Conservation (phyloP, 2,329 filamentous ascomycete genomes). For the Trichoderma lentiforme region DNA sequence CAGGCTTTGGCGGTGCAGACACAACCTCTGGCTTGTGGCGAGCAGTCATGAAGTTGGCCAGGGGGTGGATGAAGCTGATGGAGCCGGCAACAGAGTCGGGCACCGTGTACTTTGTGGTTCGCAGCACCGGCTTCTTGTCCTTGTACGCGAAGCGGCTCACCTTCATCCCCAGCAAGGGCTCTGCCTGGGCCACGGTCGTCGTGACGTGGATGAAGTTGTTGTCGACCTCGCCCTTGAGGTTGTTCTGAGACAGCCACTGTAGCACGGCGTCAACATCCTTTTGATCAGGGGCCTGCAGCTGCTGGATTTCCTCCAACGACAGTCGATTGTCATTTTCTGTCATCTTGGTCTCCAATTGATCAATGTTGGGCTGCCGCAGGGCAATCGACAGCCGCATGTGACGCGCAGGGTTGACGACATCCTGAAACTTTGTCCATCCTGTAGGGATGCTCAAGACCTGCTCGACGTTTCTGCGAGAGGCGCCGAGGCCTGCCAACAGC, state of each 20-base stretch:
- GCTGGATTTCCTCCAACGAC: constrained; percentile 34
- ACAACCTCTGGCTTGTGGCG: constrained; percentile 28
- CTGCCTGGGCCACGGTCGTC: constrained; percentile 38
- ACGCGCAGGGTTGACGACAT: constrained; percentile 25
- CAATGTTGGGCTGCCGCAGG: constrained; percentile 31
- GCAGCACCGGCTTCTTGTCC: constrained; percentile 37
- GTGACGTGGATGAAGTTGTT: constrained; percentile 44
- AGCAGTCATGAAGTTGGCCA: constrained; percentile 49
- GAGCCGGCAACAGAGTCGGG: constrained; percentile 37
- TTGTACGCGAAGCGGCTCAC: constrained; percentile 43
- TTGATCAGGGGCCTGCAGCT: constrained; percentile 35
- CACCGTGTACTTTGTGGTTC: constrained; percentile 44
- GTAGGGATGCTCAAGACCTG: constrained; percentile 27
- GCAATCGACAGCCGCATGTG: constrained; percentile 32
- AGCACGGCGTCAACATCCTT: constrained; percentile 36
- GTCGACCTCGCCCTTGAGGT: constrained; percentile 33
- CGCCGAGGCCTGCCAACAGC: constrained; percentile 26
- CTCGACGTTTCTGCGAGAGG: constrained; percentile 28
- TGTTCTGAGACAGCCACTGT: constrained; percentile 41
- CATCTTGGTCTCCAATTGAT: constrained; percentile 27
- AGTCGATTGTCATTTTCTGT: constrained; percentile 30
- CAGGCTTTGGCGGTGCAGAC: background rate
- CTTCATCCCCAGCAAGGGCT: constrained; percentile 40
- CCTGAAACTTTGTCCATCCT: constrained; percentile 30
- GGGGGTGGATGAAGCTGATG: constrained; percentile 47